phyloP scores from a whole-genome alignment of 2,329 filamentous ascomycete genomes.

The Exophiala dermatitidis region DNA sequence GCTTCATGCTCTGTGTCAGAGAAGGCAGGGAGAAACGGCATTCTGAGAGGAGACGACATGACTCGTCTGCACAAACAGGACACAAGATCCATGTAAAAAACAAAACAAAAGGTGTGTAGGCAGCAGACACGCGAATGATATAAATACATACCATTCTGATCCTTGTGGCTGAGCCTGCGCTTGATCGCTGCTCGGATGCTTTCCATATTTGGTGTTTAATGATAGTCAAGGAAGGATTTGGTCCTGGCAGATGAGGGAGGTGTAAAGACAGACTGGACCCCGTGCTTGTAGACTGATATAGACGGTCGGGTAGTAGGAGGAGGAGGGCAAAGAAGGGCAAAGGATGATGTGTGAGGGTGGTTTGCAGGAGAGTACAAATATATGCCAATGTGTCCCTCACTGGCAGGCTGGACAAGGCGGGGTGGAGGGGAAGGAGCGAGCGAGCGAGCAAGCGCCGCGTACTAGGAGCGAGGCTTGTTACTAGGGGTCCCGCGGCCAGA shows the following conservation, averaged over 20 bases:
- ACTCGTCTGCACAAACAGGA: neutral
- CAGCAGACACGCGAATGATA: neutral
- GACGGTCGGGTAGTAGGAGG: neutral
- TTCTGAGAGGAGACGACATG: neutral
- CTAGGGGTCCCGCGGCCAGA: no score
- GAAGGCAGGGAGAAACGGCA: neutral
- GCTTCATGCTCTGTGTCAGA: neutral
- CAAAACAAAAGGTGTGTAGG: neutral
- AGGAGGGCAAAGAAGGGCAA: neutral
- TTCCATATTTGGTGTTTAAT: constrained; percentile 9
- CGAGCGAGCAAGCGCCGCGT: no score
- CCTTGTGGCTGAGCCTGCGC: constrained; percentile 26
- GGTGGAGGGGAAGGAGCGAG: no score
- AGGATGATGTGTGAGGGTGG: neutral
- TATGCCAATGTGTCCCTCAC: no score
- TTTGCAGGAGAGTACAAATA: neutral
- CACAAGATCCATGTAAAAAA: neutral
- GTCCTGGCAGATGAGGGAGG: neutral
- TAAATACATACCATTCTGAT: constrained; percentile 19
- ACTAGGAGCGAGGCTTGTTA: no score
- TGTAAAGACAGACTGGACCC: neutral
- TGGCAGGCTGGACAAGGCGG: no score
- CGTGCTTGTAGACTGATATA: neutral
- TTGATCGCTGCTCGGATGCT: constrained; percentile 25
- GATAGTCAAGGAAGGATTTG: neutral